Evolutionary conservation across 371 early-diverging fungal species (phyloP), one percentile per base, ranked within the genome.

Genomic region (Umbelopsis sp.): DNA sequence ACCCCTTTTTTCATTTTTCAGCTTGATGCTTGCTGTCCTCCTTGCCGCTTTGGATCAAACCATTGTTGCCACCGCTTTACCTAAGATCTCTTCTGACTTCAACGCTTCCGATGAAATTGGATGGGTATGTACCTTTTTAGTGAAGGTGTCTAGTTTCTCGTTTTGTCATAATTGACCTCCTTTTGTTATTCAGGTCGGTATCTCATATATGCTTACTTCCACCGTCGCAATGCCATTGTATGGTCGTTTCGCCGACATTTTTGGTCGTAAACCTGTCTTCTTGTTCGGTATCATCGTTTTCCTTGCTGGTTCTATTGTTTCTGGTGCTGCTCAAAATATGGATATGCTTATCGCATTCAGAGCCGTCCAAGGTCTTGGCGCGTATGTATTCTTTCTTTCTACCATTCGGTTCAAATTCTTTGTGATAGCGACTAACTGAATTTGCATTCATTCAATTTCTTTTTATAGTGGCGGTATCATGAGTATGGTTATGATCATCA

Each of bases 1-100:
- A 10, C 10, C 41, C 12, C 41, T 10, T 41, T 41, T 41, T 1
- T 38, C 38, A n/a, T 72, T 70, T 32, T 24, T 64, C 50, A 72
- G 72, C 35, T 48, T 74, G 25, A 70, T 70, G 50, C 52, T 72
- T 22, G 45, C 74, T 12, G 50, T 74, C 4, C 72, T 75, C 50
- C 63, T 75, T 16, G 68, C 72, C 18, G 75, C 75, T 25, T 65
- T 75, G 25, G 75, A 75, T 50, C 87, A 87, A 71, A 92, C 92
- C 0, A 92, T 95, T 65, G 90, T 94, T 29, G 79, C 91, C 11
- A 91, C 89, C 0, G 91, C 93, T 45, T 71, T 93, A 45, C 91
- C 92, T 0, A 76, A 76, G 7, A 90, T 93, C 63, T 88, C 91
- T 44, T 85, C 85, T 18, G 89, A 91, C 37, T 93, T 94, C 68